Conservation (phyloP, 2,329 filamentous ascomycete genomes). For the Penicillium nordicum region DNA sequence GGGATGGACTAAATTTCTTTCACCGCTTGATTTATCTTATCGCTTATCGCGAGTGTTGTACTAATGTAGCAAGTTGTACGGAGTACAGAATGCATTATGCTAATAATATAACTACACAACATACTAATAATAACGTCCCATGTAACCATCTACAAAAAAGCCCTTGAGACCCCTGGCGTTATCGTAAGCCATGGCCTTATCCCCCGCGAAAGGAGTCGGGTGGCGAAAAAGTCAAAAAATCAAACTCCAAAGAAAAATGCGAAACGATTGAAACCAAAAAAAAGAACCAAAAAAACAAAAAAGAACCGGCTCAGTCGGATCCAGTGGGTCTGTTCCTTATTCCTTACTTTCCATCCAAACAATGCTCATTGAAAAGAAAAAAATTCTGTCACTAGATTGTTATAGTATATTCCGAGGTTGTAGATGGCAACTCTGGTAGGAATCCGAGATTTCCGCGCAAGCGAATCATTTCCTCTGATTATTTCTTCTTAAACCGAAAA, state of each 20-base stretch:
- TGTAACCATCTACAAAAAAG: background rate
- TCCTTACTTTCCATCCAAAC: background rate
- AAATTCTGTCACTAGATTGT: background rate
- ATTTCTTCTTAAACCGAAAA: background rate
- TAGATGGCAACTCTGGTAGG: background rate
- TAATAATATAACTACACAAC: too few relatives aligned
- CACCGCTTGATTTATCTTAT: slow-evolving; percentile 9
- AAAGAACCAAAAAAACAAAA: background rate
- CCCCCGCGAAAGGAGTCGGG: slow-evolving; percentile 8
- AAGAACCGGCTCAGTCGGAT: background rate
- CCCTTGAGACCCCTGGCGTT: background rate
- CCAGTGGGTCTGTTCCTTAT: background rate
- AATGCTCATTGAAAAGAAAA: background rate
- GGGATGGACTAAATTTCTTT: background rate
- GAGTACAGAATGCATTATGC: background rate
- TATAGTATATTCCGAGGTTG: background rate
- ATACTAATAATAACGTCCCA: background rate
- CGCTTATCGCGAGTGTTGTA: slow-evolving; percentile 6
- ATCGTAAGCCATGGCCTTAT: background rate
- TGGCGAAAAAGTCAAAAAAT: slow-evolving; percentile 2
- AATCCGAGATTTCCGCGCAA: background rate
- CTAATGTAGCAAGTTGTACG: background rate
- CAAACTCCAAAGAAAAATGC: background rate
- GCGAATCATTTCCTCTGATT: background rate
- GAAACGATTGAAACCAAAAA: background rate